Conservation (phyloP, 164 flowering plant genomes). For the Akebia trifoliata region DNA sequence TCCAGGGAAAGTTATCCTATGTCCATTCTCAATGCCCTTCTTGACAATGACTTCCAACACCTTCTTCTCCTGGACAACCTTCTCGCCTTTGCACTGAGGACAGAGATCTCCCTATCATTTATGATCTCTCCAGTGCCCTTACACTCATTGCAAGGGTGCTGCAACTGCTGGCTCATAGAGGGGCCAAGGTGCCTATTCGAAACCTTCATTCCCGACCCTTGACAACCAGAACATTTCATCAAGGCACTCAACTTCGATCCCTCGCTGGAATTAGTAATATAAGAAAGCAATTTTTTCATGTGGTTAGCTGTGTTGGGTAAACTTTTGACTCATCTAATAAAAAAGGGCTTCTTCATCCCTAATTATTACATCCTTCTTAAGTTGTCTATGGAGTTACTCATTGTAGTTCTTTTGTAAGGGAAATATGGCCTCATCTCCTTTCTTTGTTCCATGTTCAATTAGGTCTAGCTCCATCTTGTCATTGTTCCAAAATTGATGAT, state of each 20-base stretch:
- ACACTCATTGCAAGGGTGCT: conserved; percentile 82
- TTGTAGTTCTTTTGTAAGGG: too few species aligned
- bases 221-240: conserved; percentile 62
- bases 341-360: too few species aligned
- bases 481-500: too few species aligned
- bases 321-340: too few species aligned
- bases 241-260: conserved; percentile 87
- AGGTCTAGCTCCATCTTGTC: too few species aligned
- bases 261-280: conserved; percentile 35
- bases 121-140: conserved; percentile 84
- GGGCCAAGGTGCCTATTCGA: conserved; percentile 81
- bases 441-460: too few species aligned
- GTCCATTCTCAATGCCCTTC: conserved; percentile 88
- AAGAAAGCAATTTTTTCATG: background rate
- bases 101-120: conserved; percentile 73
- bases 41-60: conserved; percentile 77
- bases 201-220: conserved; percentile 85
- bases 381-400: too few species aligned
- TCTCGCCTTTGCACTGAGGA: conserved; percentile 78
- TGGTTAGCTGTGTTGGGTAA: too few species aligned
- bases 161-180: conserved; percentile 89
- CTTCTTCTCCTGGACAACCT: conserved; percentile 83
- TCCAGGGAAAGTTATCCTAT: conserved; percentile 81
- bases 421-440: too few species aligned
- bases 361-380: too few species aligned